Base-by-base conservation (phyloP, 1,284 basidiomycete genomes). In the Trichosporon ovoides region DNA sequence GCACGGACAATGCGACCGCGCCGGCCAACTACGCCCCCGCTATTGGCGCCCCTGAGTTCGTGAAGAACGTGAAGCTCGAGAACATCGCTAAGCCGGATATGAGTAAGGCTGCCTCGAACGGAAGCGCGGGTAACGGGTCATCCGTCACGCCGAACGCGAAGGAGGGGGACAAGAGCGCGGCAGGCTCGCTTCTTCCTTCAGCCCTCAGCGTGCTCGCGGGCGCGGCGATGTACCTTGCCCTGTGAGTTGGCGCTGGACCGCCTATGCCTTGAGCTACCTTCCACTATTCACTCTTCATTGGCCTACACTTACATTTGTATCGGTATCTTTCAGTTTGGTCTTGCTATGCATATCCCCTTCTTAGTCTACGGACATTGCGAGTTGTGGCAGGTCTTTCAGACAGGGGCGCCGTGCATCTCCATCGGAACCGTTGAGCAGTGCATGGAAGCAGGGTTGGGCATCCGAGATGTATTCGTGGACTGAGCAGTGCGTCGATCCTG, bases 11-110 rank as follows among this genome's bases (percentile, higher is more conserved):
- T 58, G 56, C 59, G 9, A 66, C 69, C 1, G 22, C 22, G 2
- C 69, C 71, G 1, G 33, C 56, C 2, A 28, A 52, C 9, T 76
- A 75, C 60, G 57, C 52, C 18, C 73, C 73, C 9, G 53, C 55
- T 3, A 14, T 60, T 3, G 58, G 58, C 28, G 24, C 36, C 9
- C 58, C 58, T 14, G n/a, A 16, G 19, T 60, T 53, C 14, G 46
- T 56, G 20, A 22, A 19, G 16, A 58, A 37, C 33, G 52, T 58
- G 46, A 54, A 58, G 52, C 52, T 58, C 52, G 54, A 53, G n/a
- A n/a, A n/a, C 40, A 46, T 46, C 5, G 22, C 40, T 22, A 46
- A 46, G 40, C 40, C 40, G 6, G 40, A 46, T 14, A 46, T 46
- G 40, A 46, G 40, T 22, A 46, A 46, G 40, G 40, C 40, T 10